Percentiles rank a stretch among this genome's conserved stretches.
Conservation (phyloP, 148 eudicot species). For the Silene conica region DNA sequence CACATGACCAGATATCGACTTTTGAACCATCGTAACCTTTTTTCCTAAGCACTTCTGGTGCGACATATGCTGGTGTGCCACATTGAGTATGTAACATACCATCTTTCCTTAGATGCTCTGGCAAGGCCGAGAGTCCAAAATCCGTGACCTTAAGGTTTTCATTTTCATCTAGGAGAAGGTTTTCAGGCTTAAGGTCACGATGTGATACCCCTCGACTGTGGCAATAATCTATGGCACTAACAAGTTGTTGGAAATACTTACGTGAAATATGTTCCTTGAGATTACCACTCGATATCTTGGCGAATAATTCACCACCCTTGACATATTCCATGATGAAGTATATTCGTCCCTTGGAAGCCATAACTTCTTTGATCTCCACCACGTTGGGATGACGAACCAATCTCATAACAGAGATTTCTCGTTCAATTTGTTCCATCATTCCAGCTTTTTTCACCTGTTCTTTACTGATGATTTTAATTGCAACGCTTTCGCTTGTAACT, state of each 20-base stretch:
- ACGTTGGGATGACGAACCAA: conserved; percentile 56
- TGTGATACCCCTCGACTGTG: conserved; percentile 55
- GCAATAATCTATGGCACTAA: conserved; percentile 43
- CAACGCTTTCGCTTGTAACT: conserved; percentile 43
- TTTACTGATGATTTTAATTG: conserved; percentile 63
- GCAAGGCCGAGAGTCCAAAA: conserved; percentile 68
- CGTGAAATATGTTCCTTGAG: conserved; percentile 47
- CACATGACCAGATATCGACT: conserved; percentile 79
- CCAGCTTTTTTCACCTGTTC: conserved; percentile 51
- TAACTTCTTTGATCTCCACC: conserved; percentile 55
- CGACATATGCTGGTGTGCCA: conserved; percentile 82
- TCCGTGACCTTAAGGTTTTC: conserved; percentile 59
- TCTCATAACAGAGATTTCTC: conserved; percentile 62
- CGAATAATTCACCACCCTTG: conserved; percentile 62
- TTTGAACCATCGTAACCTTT: conserved; percentile 68
- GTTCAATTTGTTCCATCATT: conserved; percentile 48
- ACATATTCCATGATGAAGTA: conserved; percentile 65
- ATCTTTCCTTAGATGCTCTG: conserved; percentile 55
- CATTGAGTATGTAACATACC: conserved; percentile 71
- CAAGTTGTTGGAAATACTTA: conserved; percentile 55
- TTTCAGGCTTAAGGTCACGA: conserved; percentile 50
- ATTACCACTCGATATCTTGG: conserved; percentile 44
- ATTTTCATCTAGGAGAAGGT: conserved; percentile 50
- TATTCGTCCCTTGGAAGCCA: conserved; percentile 58
- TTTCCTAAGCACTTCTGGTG: conserved; percentile 57